Base-by-base conservation (phyloP, 257 asterid genomes). In the Misopates orontium region DNA sequence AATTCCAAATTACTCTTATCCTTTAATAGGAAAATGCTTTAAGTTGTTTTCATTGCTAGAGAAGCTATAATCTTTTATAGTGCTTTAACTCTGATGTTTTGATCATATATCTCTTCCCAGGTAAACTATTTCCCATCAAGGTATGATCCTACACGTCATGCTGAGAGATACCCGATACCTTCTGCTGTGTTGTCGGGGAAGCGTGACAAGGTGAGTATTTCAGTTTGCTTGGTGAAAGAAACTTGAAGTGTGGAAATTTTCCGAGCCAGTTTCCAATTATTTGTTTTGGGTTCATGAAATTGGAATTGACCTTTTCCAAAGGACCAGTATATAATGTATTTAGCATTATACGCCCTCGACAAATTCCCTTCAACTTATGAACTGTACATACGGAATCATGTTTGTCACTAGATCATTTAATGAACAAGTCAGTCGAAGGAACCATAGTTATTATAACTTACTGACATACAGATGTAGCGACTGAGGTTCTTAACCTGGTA, bases 61-160 rank as follows among this genome's bases (percentile, higher is more conserved):
- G n/a, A n/a, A n/a, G n/a, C n/a, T n/a, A 52, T 52, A 31, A 8
- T 52, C 57, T 53, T 21, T 23, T 22, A 51, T 6, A 14, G 1
- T 53, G 7, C 32, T 53, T 2, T 21, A 67, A 24, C 60, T 4
- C 59, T 49, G 31, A 19, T n/a, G n/a, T n/a, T n/a, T 39, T n/a
- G n/a, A 64, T n/a, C 60, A 22, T 47, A n/a, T n/a, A n/a, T 60
- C 22, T 50, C 36, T 65, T 71, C 57, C 16, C 55, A 86, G 95
- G 87, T 87, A n/a, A 79, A 87, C 73, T 84, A 87, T 70, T 82
- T 82, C 72, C 91, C 95, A n/a, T 87, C 95, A n/a, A 84, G 88
- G 77, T 80, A 82, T 13, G 91, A 87, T 71, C 84, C 91, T 45
- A 32, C 67, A 49, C 87, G 83, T 51, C 89, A 80, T 60, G 87